Conservation (phyloP, 352 stramenopile species). For the Phytophthora aleatoria region DNA sequence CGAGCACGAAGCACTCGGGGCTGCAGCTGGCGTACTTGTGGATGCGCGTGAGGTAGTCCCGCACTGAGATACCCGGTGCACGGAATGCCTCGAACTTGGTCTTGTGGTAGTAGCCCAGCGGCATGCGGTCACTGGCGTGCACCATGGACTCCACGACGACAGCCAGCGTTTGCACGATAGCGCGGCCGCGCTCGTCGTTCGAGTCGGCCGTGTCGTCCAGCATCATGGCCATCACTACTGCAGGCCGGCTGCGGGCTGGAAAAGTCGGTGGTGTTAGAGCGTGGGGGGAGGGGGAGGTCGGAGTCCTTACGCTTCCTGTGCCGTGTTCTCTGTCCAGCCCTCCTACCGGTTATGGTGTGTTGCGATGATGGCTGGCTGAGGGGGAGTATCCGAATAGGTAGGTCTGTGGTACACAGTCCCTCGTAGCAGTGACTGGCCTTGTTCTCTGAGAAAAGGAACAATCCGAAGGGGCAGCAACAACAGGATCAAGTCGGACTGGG, state of each 20-base stretch:
- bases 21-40: conserved; percentile 98
- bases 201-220: conserved; percentile 54
- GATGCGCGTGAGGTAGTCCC: conserved; percentile 91
- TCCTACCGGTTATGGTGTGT: conserved; percentile 18
- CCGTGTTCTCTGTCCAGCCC: conserved; percentile 7
- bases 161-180: conserved; percentile 82
- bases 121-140: conserved; percentile 61
- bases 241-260: background rate
- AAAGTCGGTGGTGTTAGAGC: background rate
- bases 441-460: conserved; percentile 22
- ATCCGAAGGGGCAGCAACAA: conserved; percentile 6
- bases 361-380: conserved; percentile 34
- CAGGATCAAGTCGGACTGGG: conserved; percentile 7
- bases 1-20: conserved; percentile 98
- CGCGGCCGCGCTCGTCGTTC: conserved; percentile 74
- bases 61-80: conserved; percentile 79
- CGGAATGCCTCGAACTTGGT: conserved; percentile 90
- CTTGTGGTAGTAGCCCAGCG: conserved; percentile 57
- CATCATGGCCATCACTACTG: conserved; percentile 32
- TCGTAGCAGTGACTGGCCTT: conserved; percentile 26
- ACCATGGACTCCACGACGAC: conserved; percentile 84
- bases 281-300: background rate
- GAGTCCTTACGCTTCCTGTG: conserved; percentile 2
- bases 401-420: conserved; percentile 20
- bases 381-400: conserved; percentile 22